Conservation (phyloP, 2,329 filamentous ascomycete species). For the Aureobasidium mangrovei region DNA sequence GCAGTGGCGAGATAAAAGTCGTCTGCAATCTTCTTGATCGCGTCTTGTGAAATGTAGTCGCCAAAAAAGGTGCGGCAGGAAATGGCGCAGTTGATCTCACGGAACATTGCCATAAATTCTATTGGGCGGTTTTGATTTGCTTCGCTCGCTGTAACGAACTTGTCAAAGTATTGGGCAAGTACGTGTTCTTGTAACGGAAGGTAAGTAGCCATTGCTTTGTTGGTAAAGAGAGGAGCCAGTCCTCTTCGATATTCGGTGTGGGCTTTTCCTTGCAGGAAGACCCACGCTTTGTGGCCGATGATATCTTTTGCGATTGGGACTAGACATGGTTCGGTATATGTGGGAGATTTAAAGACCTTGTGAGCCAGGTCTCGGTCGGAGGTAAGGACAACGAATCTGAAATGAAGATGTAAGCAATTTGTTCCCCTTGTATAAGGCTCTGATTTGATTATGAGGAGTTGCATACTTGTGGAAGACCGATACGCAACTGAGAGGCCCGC, state of each 20-base stretch:
- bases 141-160: slow-evolving; percentile 63
- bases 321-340: slow-evolving; percentile 12
- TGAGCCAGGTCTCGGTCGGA: slow-evolving; percentile 93
- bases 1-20: slow-evolving; percentile 13
- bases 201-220: slow-evolving; percentile 75
- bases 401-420: background rate
- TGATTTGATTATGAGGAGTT: background rate
- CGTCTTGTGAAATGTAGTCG: slow-evolving; percentile 14
- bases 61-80: slow-evolving; percentile 14
- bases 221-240: slow-evolving; percentile 86
- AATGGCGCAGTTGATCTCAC: slow-evolving; percentile 14
- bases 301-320: slow-evolving; percentile 50
- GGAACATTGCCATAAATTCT: slow-evolving; percentile 11
- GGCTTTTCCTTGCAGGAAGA: slow-evolving; percentile 67
- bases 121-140: slow-evolving; percentile 37
- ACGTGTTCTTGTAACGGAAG: slow-evolving; percentile 87
- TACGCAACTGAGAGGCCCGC: slow-evolving; percentile 81
- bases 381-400: slow-evolving; percentile 79
- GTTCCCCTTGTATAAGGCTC: too few relatives aligned
- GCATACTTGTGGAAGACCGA: slow-evolving; percentile 90
- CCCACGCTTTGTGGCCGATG: slow-evolving; percentile 53
- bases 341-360: slow-evolving; percentile 15
- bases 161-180: slow-evolving; percentile 76
- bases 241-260: slow-evolving; percentile 97
- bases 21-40: slow-evolving; percentile 10